These are phyloP conservation scores for Geranium incanum DNA, from an alignment of 441 rosid species.

Conservation along the genomic window DNA sequence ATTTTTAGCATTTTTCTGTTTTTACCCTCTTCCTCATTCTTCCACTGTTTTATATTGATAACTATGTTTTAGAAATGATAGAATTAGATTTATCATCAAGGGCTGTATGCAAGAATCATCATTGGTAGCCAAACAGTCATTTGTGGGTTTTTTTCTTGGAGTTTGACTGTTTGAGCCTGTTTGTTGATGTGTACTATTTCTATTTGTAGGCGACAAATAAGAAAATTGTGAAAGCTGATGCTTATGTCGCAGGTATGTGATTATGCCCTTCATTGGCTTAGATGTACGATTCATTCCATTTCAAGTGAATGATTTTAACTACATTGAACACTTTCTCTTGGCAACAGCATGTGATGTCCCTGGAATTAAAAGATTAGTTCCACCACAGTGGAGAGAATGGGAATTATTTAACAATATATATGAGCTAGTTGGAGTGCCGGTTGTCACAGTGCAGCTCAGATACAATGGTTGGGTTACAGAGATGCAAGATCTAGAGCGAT, in stretches of 20 bases:
- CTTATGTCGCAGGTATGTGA: constrained; percentile 66
- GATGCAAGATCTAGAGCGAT: constrained; percentile 63
- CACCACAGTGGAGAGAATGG: constrained; percentile 67
- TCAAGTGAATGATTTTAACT: neutral
- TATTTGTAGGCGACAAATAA: constrained; percentile 68
- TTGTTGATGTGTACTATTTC: neutral
- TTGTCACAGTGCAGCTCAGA: constrained; percentile 84
- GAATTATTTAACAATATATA: constrained; percentile 73
- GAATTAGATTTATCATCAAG: neutral
- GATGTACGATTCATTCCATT: neutral
- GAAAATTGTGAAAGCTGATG: constrained; percentile 77
- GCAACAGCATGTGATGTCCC: constrained; percentile 88
- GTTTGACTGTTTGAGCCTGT: constrained; percentile 1
- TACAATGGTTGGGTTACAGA: constrained; percentile 99
- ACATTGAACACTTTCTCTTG: constrained; percentile 12
- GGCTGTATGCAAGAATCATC: neutral
- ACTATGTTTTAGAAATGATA: neutral
- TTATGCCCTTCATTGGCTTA: constrained; percentile 9
- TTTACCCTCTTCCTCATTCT: too few species aligned
- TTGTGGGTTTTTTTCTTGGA: neutral
- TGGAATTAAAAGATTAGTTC: constrained; percentile 85
- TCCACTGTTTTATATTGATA: too few species aligned
- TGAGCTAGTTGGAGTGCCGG: constrained; percentile 87
- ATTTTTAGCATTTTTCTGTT: too few species aligned
- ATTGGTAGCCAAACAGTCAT: neutral